These are phyloP conservation scores for Meira miltonrushii DNA, from an alignment of 1,284 basidiomycete genomes.

Conservation along the genomic window DNA sequence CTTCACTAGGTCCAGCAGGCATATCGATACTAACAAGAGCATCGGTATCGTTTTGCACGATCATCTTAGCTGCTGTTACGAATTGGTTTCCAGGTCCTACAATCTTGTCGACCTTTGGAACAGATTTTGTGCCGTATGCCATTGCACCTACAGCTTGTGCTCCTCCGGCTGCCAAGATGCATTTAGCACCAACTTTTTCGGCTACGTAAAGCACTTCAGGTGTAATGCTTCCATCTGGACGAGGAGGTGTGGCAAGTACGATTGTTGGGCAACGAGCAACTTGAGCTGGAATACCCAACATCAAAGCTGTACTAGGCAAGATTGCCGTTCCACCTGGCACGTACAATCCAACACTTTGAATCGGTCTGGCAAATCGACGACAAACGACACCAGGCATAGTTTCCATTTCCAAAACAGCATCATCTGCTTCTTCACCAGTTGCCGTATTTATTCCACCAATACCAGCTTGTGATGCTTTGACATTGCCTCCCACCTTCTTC, in stretches of 20 bases:
- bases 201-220: slow-evolving; percentile 51
- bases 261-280: slow-evolving; percentile 91
- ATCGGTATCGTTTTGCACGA: slow-evolving; percentile 97
- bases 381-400: slow-evolving; percentile 87
- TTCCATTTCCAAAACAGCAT: slow-evolving; percentile 69
- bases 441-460: slow-evolving; percentile 13
- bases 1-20: slow-evolving; percentile 85
- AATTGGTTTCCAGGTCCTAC: slow-evolving; percentile 99
- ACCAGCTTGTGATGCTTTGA: slow-evolving; percentile 56
- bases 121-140: slow-evolving; percentile 89
- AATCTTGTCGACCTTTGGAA: slow-evolving; percentile 97
- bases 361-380: slow-evolving; percentile 76
- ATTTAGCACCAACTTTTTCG: slow-evolving; percentile 38
- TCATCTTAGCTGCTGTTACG: slow-evolving; percentile 99
- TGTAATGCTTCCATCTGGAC: slow-evolving; percentile 54
- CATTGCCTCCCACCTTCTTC: slow-evolving; percentile 50
- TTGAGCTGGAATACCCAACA: slow-evolving; percentile 96
- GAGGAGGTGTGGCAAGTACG: slow-evolving; percentile 89
- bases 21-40: slow-evolving; percentile 96
- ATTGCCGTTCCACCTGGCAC: slow-evolving; percentile 96
- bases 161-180: slow-evolving; percentile 65
- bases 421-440: slow-evolving; percentile 59
- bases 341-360: slow-evolving; percentile 91
- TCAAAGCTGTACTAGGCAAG: slow-evolving; percentile 91
- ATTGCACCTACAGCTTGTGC: slow-evolving; percentile 96